Percentiles rank a stretch among this genome's conserved stretches.
Conservation (phyloP, 2,329 filamentous ascomycete species). For the Sarocladium brachiariae region DNA sequence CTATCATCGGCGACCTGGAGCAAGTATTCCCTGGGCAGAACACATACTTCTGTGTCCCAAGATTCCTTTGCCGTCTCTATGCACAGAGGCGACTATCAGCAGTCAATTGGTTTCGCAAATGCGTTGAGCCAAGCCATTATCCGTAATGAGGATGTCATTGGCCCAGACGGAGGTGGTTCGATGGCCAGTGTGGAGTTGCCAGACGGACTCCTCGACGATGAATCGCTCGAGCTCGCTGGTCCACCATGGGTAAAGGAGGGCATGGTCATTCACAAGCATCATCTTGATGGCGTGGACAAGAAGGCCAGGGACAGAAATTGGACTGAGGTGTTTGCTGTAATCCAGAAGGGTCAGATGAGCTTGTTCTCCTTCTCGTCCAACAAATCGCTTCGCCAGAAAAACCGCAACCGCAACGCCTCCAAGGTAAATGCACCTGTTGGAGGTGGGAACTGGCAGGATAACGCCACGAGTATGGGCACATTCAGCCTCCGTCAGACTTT, state of each 20-base stretch:
- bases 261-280: constrained; percentile 91
- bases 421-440: constrained; percentile 58
- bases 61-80: constrained; percentile 79
- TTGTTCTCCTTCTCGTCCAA: constrained; percentile 87
- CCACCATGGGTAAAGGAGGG: constrained; percentile 99
- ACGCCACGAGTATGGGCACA: constrained; percentile 79
- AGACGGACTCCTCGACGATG: constrained; percentile 76
- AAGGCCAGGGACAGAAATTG: constrained; percentile 91
- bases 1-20: constrained; percentile 91
- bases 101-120: constrained; percentile 95
- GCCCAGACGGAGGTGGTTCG: constrained; percentile 38
- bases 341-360: constrained; percentile 90
- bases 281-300: constrained; percentile 84
- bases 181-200: constrained; percentile 54
- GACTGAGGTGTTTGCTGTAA: constrained; percentile 91
- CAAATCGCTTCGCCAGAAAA: constrained; percentile 67
- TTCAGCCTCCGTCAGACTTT: constrained; percentile 89
- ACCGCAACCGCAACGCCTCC: constrained; percentile 35
- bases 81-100: constrained; percentile 77
- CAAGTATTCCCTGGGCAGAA: constrained; percentile 85
- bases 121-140: constrained; percentile 95
- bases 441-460: constrained; percentile 97
- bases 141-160: constrained; percentile 67
- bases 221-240: constrained; percentile 82
- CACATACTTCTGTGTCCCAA: constrained; percentile 84